phyloP scores from a whole-genome alignment of 1,284 basidiomycete species.

The Coniferiporia sulphurascens region DNA sequence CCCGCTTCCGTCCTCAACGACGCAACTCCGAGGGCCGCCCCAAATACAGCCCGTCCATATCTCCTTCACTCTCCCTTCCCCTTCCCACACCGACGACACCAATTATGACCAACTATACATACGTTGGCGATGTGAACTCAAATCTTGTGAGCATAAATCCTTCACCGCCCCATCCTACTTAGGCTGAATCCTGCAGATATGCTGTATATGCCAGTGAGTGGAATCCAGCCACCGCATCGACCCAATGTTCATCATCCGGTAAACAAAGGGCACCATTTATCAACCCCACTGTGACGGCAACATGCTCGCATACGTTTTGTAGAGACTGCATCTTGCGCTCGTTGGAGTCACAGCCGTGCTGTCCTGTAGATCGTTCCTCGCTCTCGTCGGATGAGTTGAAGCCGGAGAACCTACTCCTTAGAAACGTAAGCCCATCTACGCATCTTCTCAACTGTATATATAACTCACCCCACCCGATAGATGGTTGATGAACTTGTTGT shows the following conservation, averaged over 20 bases:
- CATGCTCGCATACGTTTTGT: slow-evolving; percentile 84
- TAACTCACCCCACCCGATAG: slow-evolving; percentile 33
- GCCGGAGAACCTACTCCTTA: slow-evolving; percentile 64
- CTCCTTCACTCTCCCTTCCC: background rate
- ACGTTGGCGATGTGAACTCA: slow-evolving; percentile 26
- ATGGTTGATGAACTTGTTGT: slow-evolving; percentile 82
- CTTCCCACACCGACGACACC: background rate
- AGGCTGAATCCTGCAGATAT: slow-evolving; percentile 42
- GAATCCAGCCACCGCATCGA: background rate
- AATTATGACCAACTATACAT: slow-evolving; percentile 18
- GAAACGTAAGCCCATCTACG: slow-evolving; percentile 51
- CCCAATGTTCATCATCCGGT: background rate
- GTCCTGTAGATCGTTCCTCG: slow-evolving; percentile 78
- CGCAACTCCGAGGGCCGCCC: too few relatives aligned
- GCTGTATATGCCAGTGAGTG: slow-evolving; percentile 76
- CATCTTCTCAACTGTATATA: slow-evolving; percentile 17
- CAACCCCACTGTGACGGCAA: slow-evolving; percentile 65
- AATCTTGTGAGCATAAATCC: slow-evolving; percentile 25
- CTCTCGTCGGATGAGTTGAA: slow-evolving; percentile 48
- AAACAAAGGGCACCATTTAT: slow-evolving; percentile 59
- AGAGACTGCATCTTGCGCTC: slow-evolving; percentile 67
- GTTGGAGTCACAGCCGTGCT: slow-evolving; percentile 56
- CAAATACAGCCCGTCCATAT: too few relatives aligned
- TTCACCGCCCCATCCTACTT: background rate
- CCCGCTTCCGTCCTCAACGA: too few relatives aligned